Evolutionary conservation across 768 basidiomycete species (phyloP), one percentile per base, ranked within the genome.

Genomic region (Favolaschia claudopus): DNA sequence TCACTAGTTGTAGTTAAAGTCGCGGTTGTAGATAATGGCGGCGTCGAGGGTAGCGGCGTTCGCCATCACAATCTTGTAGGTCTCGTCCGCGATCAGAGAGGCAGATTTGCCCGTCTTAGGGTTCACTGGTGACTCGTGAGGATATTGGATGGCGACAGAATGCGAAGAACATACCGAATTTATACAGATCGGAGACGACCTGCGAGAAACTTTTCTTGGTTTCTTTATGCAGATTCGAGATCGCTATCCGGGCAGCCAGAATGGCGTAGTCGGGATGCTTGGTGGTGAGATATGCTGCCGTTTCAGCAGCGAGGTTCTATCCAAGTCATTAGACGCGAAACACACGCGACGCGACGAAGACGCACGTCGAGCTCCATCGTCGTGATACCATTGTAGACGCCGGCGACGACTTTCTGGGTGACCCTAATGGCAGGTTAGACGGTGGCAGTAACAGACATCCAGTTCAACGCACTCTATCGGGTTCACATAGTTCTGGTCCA

Each of bases 221-320:
- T 78, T 99, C 96, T 70, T 99, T 99, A 85, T 99, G 97, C 12
- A 99, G 79, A 72, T 99, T 99, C 45, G 96, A 98, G 68, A 99
- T 95, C 54, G 97, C 97, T 51, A 99, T 99, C 57, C 97, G 94
- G 20, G 97, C 97, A 6, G 97, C 97, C 62, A 99, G 93, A 59
- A 99, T 89, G 24, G 97, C 97, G 68, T 99, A 99, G 72, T 99
- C 97, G 8, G 96, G 95, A 70, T 96, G 95, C 65, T 93, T 95
- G 25, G 96, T 99, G 5, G 97, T 99, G 60, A 99, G 87, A 73
- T 90, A 98, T 0, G 97, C 97, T 9, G 97, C 95, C 4, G 97
- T 99, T 78, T 98, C 95, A 7, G 95, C 89, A 0, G 95, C 95
- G 38, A 97, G 89, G 74, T 96, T 97, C 94, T 96, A 54, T 8